Evolutionary conservation across 805 yeast species (phyloP), one percentile per base, ranked within the genome.

Genomic region (Teunomyces barrocoloradensis): DNA sequence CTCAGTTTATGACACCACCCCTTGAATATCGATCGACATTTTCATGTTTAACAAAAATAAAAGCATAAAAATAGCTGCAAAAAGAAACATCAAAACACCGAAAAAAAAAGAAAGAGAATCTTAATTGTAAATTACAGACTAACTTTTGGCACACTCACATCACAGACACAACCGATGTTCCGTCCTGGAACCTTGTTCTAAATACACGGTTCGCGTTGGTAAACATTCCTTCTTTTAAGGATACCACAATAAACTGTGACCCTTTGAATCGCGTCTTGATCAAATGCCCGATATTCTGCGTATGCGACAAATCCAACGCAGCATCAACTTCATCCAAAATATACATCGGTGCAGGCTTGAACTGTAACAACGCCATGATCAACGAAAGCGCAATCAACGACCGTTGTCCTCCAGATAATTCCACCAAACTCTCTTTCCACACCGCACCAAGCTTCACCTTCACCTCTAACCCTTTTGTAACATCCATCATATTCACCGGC

Each of bases 271-370:
- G 75, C 0, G 97, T 92, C 69, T 92, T 94, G 66, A 94, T 94
- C 63, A 94, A 75, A 60, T 89, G 96, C 3, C 99, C 99, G 59
- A 94, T 94, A 60, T 94, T 94, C 65, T 94, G 98, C 1, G 99
- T 94, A 63, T 94, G 99, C 49, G 95, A 88, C 53, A 92, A 78
- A 74, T 94, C 99, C 54, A 94, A 77, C 1, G 99, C 99, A 1
- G 99, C 99, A 71, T 94, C 99, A 33, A 94, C 97, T 69, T 94
- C 99, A 68, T 94, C 99, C 48, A 94, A 73, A 56, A 94, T 92
- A 61, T 94, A 94, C 96, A 94, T 88, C 6, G 99, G 99, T 1
- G 99, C 99, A 4, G 99, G 99, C 64, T 90, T 89, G 74, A 87
- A 92, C 65, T 90, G 96, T 43, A 94, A 73, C 51, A 94, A 74